phyloP scores from a whole-genome alignment of 495 filamentous ascomycete genomes.

The Trichoderma gamsii region DNA sequence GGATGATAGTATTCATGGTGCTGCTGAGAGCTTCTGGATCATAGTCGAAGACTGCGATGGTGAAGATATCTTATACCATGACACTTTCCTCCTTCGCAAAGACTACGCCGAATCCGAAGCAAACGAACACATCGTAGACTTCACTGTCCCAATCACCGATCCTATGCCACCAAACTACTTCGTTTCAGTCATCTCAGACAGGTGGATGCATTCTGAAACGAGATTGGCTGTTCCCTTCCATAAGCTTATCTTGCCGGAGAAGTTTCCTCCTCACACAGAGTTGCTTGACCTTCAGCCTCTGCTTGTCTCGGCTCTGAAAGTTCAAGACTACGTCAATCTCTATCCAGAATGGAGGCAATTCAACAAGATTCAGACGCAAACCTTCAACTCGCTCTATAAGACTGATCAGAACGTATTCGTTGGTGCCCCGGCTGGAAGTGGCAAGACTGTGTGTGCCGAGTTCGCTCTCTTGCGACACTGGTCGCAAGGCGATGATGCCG shows the following conservation, averaged over 20 bases:
- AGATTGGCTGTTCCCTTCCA: conserved; percentile 91
- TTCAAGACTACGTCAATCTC: conserved; percentile 69
- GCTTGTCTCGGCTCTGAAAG: conserved; percentile 81
- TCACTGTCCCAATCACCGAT: conserved; percentile 92
- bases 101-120: conserved; percentile 73
- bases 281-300: conserved; percentile 86
- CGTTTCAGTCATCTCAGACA: conserved; percentile 85
- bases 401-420: conserved; percentile 91
- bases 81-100: conserved; percentile 84
- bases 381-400: conserved; percentile 85
- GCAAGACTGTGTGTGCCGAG: conserved; percentile 95
- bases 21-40: conserved; percentile 92
- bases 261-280: conserved; percentile 90
- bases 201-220: conserved; percentile 97
- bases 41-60: conserved; percentile 96
- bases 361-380: conserved; percentile 96
- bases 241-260: conserved; percentile 87
- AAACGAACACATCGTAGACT: conserved; percentile 95
- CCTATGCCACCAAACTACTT: conserved; percentile 99
- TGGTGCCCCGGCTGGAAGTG: conserved; percentile 82
- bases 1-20: conserved; percentile 84
- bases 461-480: conserved; percentile 87
- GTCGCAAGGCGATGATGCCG: conserved; percentile 60
- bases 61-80: conserved; percentile 91
- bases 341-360: conserved; percentile 85